Percentiles rank a stretch among this genome's conserved stretches.
Evolutionary conservation across 345 rosid species (phyloP).

Genomic region (Eucalyptus viminalis): DNA sequence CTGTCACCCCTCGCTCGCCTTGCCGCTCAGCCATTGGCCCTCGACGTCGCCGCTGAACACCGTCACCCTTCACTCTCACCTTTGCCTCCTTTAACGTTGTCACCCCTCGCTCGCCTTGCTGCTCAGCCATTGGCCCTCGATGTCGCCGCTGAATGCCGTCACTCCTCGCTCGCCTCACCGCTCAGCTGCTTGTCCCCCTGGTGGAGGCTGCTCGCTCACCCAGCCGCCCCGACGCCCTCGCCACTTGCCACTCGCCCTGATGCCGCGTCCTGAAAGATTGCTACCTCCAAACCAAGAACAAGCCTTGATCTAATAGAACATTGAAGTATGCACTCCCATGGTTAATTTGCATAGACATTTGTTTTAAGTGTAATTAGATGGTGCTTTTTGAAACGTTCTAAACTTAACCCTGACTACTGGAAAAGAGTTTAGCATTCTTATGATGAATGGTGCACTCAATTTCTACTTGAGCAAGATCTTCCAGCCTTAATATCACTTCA

Average conservation of each 20-base stretch:
- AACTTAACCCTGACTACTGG: background rate
- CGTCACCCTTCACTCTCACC: too few relatives aligned
- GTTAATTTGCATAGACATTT: too few relatives aligned
- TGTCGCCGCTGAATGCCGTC: accelerated
- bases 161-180: too few relatives aligned
- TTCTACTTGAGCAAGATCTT: background rate
- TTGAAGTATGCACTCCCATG: too few relatives aligned
- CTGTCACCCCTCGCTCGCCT: too few relatives aligned
- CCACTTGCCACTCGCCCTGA: accelerated
- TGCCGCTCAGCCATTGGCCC: accelerated
- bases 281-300: accelerated
- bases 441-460: background rate
- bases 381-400: background rate
- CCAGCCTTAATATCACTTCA: background rate
- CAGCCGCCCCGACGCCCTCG: accelerated
- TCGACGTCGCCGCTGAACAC: accelerated
- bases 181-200: accelerated
- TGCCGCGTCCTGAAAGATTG: accelerated
- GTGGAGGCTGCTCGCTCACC: accelerated
- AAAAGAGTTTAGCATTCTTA: background rate
- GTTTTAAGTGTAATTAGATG: too few relatives aligned
- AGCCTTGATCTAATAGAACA: too few relatives aligned
- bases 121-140: too few relatives aligned
- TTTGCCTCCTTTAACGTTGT: accelerated
- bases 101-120: accelerated